Percentiles rank a stretch among this genome's conserved stretches.
These are phyloP conservation scores for Lepidium sativum DNA, from an alignment of 345 rosid species.

Conservation along the genomic window DNA sequence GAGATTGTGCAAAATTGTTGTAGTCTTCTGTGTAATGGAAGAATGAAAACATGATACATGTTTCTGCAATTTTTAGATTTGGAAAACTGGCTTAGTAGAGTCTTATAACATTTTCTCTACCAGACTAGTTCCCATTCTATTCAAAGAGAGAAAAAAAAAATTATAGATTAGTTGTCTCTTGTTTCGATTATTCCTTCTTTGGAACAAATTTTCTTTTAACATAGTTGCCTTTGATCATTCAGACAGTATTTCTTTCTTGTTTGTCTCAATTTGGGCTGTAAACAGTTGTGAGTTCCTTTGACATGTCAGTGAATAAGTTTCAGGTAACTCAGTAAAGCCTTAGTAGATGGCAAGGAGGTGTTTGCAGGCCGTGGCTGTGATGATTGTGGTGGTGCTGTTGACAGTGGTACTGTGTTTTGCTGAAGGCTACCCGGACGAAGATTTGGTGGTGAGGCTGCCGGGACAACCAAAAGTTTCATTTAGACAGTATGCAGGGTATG, in stretches of 20 bases:
- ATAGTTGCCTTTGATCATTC: not conserved
- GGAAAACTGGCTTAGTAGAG: too few species aligned
- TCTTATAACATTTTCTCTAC: too few species aligned
- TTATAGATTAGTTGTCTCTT: not conserved
- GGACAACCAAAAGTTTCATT: constrained; percentile 76
- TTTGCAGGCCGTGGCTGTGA: not conserved
- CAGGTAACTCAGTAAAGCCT: not conserved
- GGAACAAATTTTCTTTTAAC: not conserved
- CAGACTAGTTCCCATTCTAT: too few species aligned
- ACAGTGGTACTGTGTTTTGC: not conserved
- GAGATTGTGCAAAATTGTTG: not conserved
- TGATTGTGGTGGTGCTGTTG: not conserved
- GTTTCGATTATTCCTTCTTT: not conserved
- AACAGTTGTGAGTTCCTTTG: not conserved
- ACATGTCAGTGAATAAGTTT: not conserved
- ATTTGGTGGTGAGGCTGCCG: constrained; percentile 58
- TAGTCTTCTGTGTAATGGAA: too few species aligned
- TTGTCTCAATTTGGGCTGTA: not conserved
- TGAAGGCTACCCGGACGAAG: constrained; percentile 50
- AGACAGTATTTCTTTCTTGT: not conserved
- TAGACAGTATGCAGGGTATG: constrained; percentile 66
- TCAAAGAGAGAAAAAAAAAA: too few species aligned
- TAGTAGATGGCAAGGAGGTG: not conserved
- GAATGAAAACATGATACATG: too few species aligned
- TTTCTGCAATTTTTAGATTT: too few species aligned